These are phyloP conservation scores for Fusarium nelsonii DNA, from an alignment of 2,329 filamentous ascomycete species.

Conservation along the genomic window DNA sequence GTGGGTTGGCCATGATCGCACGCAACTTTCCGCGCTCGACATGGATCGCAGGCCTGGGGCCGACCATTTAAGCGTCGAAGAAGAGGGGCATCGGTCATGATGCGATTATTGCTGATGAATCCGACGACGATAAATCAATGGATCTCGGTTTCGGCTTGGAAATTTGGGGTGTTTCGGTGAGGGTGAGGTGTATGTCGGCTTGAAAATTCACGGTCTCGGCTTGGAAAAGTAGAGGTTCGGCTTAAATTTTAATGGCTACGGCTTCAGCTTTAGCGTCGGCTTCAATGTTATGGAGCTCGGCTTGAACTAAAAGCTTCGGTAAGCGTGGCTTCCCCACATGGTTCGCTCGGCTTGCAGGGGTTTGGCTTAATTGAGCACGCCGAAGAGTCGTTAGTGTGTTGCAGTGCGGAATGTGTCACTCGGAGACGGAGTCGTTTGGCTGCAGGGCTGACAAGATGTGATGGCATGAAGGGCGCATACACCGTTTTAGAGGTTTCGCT, in stretches of 20 bases:
- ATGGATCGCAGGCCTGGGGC: slow-evolving; percentile 53
- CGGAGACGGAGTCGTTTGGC: slow-evolving; percentile 25
- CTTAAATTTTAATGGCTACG: slow-evolving; percentile 11
- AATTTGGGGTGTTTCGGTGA: slow-evolving; percentile 7
- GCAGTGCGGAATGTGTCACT: slow-evolving; percentile 39
- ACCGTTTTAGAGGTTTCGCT: slow-evolving; percentile 33
- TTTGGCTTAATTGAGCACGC: slow-evolving; percentile 6
- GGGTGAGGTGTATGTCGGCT: neutral
- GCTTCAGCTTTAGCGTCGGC: slow-evolving; percentile 1
- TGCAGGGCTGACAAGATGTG: slow-evolving; percentile 38
- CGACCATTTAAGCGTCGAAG: slow-evolving; percentile 49
- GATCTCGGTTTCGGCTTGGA: slow-evolving; percentile 32
- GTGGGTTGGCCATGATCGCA: slow-evolving; percentile 58
- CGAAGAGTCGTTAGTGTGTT: slow-evolving; percentile 3
- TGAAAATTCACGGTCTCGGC: neutral
- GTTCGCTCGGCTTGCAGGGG: slow-evolving; percentile 37
- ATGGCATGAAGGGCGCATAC: slow-evolving; percentile 1
- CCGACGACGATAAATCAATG: slow-evolving; percentile 21
- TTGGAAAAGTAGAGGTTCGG: slow-evolving; percentile 4
- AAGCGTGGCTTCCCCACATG: slow-evolving; percentile 19
- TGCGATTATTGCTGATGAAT: slow-evolving; percentile 17
- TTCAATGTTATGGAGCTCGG: neutral
- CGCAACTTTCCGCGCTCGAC: slow-evolving; percentile 58
- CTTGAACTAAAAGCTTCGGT: neutral
- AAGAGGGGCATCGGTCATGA: slow-evolving; percentile 38